Evolutionary conservation across 192 early-diverging fungal species (phyloP), one percentile per base, ranked within the genome.

Genomic region (Chytriomyces hyalinus): DNA sequence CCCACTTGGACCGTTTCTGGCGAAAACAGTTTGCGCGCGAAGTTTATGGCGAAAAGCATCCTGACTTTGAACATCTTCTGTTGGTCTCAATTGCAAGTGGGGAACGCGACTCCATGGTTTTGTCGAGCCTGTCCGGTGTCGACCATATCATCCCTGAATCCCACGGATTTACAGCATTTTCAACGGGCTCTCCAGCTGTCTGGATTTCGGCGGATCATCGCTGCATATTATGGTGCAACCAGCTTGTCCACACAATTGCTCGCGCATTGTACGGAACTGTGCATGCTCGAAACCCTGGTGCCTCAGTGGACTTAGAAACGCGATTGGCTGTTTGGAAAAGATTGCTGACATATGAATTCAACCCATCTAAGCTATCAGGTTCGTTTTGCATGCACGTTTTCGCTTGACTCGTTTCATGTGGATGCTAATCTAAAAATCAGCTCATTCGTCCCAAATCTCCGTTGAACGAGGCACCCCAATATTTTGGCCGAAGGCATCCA

Each of bases 171-270:
- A 92, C 93, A 49, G 90, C 91, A 0, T 92, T 93, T 59, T 89
- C 94, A 6, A 91, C 94, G 1, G 88, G 88, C 0, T 90, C 97
- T 49, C 93, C 94, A 44, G 78, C 88, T 61, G 94, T 97, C 4
- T 99, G 97, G 97, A 90, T 92, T 15, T 87, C 92, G 11, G 88
- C 90, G 44, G 96, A 99, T 76, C 97, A 99, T 81, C 87, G 92
- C 65, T 90, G 91, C 45, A 93, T 96, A 48, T 73, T 99, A 71
- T 99, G 96, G 95, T 99, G 97, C 71, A 93, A 92, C 70, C 97
- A 99, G 83, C 83, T 98, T 5, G 45, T 84, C 15, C 22, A 76
- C 47, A 45, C 51, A 6, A 22, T 87, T 50, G 67, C 61, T 4
- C n/a, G 36, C 4, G 73, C 70, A 17, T 57, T 81, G 44, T 76